Percentiles rank a stretch among this genome's conserved stretches.
phyloP scores from a whole-genome alignment of 78 protist genomes.

The Capsaspora owczarzaki region DNA sequence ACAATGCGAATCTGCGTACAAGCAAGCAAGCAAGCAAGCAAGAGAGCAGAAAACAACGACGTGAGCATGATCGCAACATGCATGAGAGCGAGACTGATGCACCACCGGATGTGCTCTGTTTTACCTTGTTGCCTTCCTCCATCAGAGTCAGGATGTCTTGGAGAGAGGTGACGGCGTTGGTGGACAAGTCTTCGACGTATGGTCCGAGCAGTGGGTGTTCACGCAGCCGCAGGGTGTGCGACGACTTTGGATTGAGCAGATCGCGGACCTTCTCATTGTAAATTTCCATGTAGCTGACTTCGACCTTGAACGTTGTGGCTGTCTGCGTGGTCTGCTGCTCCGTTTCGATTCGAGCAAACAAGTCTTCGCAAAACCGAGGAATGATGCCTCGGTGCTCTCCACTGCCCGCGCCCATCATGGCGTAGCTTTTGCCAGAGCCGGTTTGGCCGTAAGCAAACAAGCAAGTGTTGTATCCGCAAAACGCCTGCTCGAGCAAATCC shows the following conservation, averaged over 20 bases:
- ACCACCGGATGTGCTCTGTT: background rate
- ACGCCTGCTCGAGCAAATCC: background rate
- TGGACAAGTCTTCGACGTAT: slow-evolving; percentile 5
- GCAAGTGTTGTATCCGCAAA: background rate
- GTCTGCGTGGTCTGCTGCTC: background rate
- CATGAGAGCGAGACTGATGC: background rate
- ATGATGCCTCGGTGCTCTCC: background rate
- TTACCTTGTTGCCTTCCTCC: slow-evolving; percentile 31
- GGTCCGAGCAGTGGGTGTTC: background rate
- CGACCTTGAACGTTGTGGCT: slow-evolving; percentile 15
- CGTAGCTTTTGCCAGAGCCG: slow-evolving; percentile 18
- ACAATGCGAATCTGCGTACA: no score
- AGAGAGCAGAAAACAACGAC: no score
- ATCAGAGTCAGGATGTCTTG: slow-evolving; percentile 20
- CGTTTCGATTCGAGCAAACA: slow-evolving; percentile 22
- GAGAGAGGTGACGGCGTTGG: slow-evolving; percentile 4
- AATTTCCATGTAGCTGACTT: slow-evolving; percentile 57
- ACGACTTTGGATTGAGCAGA: background rate
- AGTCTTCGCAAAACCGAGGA: background rate
- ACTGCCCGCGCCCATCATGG: slow-evolving; percentile 10
- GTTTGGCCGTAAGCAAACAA: slow-evolving; percentile 55
- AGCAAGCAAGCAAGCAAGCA: no score
- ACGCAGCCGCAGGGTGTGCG: background rate
- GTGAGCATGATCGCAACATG: no score
- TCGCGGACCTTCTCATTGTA: slow-evolving; percentile 54